These are phyloP conservation scores for Sporothrix brunneoviolacea DNA, from an alignment of 2,329 filamentous ascomycete genomes.

Conservation along the genomic window DNA sequence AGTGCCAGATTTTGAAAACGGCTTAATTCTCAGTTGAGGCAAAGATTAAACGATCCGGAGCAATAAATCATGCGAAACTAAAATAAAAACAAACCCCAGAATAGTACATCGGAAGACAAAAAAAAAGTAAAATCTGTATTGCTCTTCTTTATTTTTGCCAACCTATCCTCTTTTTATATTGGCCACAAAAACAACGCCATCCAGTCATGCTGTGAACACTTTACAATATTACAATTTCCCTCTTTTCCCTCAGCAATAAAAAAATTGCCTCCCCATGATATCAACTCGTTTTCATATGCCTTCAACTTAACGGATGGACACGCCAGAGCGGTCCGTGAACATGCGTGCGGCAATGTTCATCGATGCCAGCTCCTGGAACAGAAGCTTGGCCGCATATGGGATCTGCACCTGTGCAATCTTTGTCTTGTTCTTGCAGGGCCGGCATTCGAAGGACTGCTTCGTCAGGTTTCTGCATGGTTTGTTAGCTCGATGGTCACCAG, in stretches of 20 bases:
- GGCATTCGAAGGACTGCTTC: constrained; percentile 92
- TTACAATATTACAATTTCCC: background rate
- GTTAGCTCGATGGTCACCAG: too few relatives aligned
- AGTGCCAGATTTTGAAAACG: too few relatives aligned
- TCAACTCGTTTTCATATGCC: too few relatives aligned
- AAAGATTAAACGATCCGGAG: too few relatives aligned
- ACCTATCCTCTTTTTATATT: background rate
- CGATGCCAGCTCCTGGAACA: constrained; percentile 95
- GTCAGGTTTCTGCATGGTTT: constrained; percentile 65
- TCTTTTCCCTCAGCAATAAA: background rate
- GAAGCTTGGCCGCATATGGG: constrained; percentile 91
- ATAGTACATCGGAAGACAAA: background rate
- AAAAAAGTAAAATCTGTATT: background rate
- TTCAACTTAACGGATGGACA: constrained; percentile 57
- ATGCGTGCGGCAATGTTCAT: constrained; percentile 99
- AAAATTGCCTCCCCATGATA: too few relatives aligned
- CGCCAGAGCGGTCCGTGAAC: constrained; percentile 82
- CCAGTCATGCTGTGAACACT: constrained; percentile 8
- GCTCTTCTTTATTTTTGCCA: background rate
- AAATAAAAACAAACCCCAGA: too few relatives aligned
- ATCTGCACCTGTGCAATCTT: constrained; percentile 97
- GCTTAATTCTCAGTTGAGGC: too few relatives aligned
- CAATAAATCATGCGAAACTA: too few relatives aligned
- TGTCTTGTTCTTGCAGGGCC: constrained; percentile 98
- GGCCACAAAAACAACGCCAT: constrained; percentile 9